A percentile compares a stretch with the other conserved stretches of the same genome.
Evolutionary conservation across 495 filamentous ascomycete genomes (phyloP).

Genomic region (Trichoderma reesei): DNA sequence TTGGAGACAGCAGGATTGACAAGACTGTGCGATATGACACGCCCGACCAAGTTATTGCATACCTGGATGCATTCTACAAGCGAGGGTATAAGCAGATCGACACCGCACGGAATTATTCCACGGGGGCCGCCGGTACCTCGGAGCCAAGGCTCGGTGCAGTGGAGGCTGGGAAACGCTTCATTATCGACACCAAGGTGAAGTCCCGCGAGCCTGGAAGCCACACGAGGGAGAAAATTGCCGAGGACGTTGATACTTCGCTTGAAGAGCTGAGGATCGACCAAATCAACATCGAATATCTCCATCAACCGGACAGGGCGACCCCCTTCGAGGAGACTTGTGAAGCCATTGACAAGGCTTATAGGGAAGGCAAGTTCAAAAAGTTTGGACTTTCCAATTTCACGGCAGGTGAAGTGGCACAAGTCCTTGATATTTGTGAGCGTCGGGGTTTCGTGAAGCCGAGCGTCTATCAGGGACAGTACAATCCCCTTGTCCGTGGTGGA

Average conservation of each 20-base stretch:
- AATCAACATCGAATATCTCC: constrained; percentile 18
- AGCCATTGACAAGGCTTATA: not conserved
- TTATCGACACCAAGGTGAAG: constrained; percentile 21
- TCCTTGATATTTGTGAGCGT: not conserved
- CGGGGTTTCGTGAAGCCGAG: not conserved
- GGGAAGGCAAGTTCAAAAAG: not conserved
- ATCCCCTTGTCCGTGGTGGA: constrained; percentile 9
- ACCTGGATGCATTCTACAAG: not conserved
- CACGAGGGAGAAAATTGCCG: constrained; percentile 15
- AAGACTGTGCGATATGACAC: constrained; percentile 16
- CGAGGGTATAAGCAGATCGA: not conserved
- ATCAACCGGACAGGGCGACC: not conserved
- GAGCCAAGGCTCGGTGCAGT: constrained; percentile 19
- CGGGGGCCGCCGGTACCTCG: constrained; percentile 13
- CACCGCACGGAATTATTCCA: not conserved
- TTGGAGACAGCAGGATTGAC: constrained; percentile 12
- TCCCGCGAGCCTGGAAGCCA: constrained; percentile 16
- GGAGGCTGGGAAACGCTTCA: constrained; percentile 14
- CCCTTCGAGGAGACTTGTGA: not conserved
- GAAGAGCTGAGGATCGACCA: constrained; percentile 13
- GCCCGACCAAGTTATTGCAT: constrained; percentile 13
- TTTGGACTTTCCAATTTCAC: not conserved
- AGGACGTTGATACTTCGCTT: constrained; percentile 21
- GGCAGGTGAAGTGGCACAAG: not conserved
- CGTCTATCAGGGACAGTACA: not conserved